Evolutionary conservation across 768 basidiomycete genomes (phyloP).

Genomic region (Pulveroboletus ravenelii): DNA sequence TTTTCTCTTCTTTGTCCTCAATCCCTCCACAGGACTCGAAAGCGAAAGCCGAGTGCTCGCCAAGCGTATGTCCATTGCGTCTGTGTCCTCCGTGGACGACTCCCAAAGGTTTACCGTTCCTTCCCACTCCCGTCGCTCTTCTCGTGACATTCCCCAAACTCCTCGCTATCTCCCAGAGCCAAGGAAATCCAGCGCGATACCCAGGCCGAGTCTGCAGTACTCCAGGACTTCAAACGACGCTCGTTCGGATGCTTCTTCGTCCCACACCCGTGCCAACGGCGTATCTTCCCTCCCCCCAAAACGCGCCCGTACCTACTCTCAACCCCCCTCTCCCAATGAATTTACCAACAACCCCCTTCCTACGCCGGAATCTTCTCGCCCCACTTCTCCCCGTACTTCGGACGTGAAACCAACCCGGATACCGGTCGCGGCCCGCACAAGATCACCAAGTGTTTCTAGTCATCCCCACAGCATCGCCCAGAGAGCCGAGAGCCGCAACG

Average conservation of each 20-base stretch:
- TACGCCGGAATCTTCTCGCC: constrained; percentile 36
- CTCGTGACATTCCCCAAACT: constrained; percentile 17
- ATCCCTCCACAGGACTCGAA: constrained; percentile 56
- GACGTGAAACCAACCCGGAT: constrained; percentile 45
- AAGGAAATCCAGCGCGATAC: constrained; percentile 41
- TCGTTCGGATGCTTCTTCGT: constrained; percentile 22
- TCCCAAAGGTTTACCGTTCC: constrained; percentile 19
- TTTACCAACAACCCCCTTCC: constrained; percentile 29
- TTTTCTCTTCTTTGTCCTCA: neutral
- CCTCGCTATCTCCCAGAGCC: constrained; percentile 29
- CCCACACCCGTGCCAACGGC: constrained; percentile 25
- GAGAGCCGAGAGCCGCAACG: constrained; percentile 37
- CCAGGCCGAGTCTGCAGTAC: constrained; percentile 41
- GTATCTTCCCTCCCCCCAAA: constrained; percentile 33
- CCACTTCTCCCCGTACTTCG: constrained; percentile 41
- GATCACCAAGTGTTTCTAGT: constrained; percentile 41
- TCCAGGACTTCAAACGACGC: constrained; percentile 28
- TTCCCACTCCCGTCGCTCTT: constrained; percentile 15
- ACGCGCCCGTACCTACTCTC: constrained; percentile 63
- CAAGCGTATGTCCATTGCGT: constrained; percentile 71
- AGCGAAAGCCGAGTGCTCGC: constrained; percentile 74
- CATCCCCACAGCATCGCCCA: constrained; percentile 30
- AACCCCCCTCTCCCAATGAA: constrained; percentile 37
- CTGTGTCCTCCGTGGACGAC: constrained; percentile 55
- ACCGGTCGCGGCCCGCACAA: constrained; percentile 38